Percentiles rank a stretch among this genome's conserved stretches.
These are phyloP conservation scores for Amanita molliuscula DNA, from an alignment of 768 basidiomycete genomes.

Conservation along the genomic window DNA sequence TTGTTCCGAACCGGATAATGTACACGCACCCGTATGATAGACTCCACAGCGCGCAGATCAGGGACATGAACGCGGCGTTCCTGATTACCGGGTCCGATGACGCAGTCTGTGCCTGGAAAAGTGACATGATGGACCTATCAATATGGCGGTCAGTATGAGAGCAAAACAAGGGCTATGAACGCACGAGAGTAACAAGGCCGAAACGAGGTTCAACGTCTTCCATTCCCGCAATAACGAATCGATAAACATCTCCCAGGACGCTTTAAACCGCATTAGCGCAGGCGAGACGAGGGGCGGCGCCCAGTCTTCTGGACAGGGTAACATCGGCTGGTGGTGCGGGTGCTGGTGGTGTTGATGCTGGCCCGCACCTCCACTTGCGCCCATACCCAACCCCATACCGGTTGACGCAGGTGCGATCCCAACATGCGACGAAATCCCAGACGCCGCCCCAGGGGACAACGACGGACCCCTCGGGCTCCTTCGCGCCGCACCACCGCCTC, in stretches of 20 bases:
- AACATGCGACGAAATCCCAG: not conserved
- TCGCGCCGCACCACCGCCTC: not conserved
- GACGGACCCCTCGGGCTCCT: not conserved
- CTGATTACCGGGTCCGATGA: not conserved
- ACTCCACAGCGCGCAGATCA: conserved; percentile 4
- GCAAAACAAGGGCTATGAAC: not conserved
- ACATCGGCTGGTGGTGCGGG: conserved; percentile 8
- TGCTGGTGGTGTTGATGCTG: not conserved
- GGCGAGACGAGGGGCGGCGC: conserved; percentile 45
- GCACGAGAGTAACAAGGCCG: conserved; percentile 1
- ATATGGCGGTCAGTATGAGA: not conserved
- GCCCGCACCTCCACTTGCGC: too few relatives aligned
- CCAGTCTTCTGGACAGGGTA: conserved; percentile 48
- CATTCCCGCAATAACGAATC: conserved; percentile 2
- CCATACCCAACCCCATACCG: not conserved
- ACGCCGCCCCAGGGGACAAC: not conserved
- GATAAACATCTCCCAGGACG: conserved; percentile 3
- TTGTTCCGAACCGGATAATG: conserved; percentile 1
- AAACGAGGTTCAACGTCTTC: conserved; percentile 5
- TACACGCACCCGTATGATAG: conserved; percentile 3
- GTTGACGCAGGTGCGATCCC: conserved; percentile 5
- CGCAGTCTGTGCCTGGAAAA: not conserved
- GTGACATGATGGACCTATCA: too few relatives aligned
- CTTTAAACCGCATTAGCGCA: conserved; percentile 18
- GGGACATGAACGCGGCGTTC: conserved; percentile 5